Evolutionary conservation across 805 yeast genomes (phyloP).

Genomic region (Kluyveromyces aestuarii): DNA sequence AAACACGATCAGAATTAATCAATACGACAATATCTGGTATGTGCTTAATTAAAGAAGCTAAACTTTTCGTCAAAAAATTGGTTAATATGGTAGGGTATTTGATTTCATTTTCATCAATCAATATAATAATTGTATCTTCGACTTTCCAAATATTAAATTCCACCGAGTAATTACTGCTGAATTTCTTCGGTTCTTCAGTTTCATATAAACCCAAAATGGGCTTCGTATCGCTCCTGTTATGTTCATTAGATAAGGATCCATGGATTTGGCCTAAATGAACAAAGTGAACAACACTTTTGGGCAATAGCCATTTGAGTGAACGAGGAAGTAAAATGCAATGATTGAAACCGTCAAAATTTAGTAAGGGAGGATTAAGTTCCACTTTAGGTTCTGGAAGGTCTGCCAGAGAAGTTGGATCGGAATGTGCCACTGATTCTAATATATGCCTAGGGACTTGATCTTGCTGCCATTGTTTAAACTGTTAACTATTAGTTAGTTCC

Average conservation of each 20-base stretch:
- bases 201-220: not conserved
- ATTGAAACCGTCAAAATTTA: not conserved
- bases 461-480: constrained; percentile 46
- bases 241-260: not conserved
- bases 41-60: constrained; percentile 24
- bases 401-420: not conserved
- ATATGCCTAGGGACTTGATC: constrained; percentile 40
- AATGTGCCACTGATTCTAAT: constrained; percentile 22
- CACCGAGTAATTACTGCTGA: not conserved
- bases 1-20: constrained; percentile 19
- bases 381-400: not conserved
- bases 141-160: constrained; percentile 4
- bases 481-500: constrained; percentile 4
- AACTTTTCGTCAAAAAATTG: constrained; percentile 21
- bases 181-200: not conserved
- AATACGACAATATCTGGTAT: constrained; percentile 12
- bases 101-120: constrained; percentile 22
- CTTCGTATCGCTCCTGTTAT: not conserved
- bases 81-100: constrained; percentile 29
- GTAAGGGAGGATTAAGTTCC: not conserved
- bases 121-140: constrained; percentile 12
- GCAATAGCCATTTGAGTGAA: constrained; percentile 1
- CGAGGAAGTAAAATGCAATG: constrained; percentile 1
- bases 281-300: not conserved
- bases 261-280: not conserved